Evolutionary conservation across 2,329 filamentous ascomycete species (phyloP), one percentile per base, ranked within the genome.

Genomic region (Aspergillus japonicus): DNA sequence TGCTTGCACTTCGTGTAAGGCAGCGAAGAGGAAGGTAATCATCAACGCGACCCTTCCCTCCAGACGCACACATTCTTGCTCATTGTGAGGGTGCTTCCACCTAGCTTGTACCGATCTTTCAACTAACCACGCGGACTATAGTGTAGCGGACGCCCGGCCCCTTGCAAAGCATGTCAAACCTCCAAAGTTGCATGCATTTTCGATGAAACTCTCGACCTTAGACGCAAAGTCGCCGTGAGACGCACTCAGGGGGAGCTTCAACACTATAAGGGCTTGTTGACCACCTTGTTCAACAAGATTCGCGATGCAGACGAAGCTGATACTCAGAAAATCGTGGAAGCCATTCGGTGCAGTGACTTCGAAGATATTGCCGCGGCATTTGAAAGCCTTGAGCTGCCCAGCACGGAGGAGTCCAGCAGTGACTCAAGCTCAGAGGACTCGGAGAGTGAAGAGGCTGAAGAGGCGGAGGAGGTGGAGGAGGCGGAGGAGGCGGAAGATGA

Each of bases 201-300:
- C 64, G 73, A 77, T 60, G 69, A 71, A 51, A 70, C 63, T 16
- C 69, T 70, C 42, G 75, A 78, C 55, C 62, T 75, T 3, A 66
- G 76, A 47, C 73, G 75, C 24, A 76, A 77, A 62, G 69, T 75
- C 19, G 71, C 69, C 39, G 69, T 71, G 16, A 76, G 74, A 61
- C 70, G 73, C 23, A 74, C 70, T 12, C 64, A 74, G 11, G 66
- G 69, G 14, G 76, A 77, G 56, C 64, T 76, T 44, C 66, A 71
- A 53, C 68, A 71, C 53, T 72, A 74, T 56, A 75, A 69, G 55
- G 62, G 69, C 44, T 57, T 76, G 52, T 55, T 77, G 2, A 64
- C 69, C 47, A 65, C 67, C 23, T 62, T 78, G 33, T 50, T 77
- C n/a, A 54, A 65, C 26, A 67, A 64, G 3, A 62, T 77, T 50